Conservation (phyloP, 2,329 filamentous ascomycete genomes). For the Chrysoporthe puriensis region DNA sequence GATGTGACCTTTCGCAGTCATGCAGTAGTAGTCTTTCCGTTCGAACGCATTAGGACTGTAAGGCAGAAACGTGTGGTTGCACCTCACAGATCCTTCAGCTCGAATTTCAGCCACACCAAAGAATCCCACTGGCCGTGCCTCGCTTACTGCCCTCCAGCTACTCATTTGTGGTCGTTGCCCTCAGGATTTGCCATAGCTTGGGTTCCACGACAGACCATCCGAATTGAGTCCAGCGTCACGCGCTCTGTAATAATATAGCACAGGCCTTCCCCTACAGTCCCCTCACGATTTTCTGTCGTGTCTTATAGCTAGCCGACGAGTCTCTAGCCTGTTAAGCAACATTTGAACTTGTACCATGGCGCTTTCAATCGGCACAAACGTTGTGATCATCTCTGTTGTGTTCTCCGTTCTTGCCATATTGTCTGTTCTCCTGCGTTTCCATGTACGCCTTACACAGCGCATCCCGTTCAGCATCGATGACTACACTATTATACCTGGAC, state of each 20-base stretch:
- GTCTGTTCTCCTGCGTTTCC: neutral
- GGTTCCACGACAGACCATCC: too few species aligned
- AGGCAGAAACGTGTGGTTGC: too few species aligned
- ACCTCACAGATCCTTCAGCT: neutral
- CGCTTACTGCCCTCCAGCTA: too few species aligned
- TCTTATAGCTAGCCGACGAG: neutral
- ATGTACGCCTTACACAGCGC: neutral
- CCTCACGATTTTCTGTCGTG: too few species aligned
- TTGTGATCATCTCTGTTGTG: constrained; percentile 6
- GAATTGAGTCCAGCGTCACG: too few species aligned
- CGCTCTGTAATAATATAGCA: too few species aligned
- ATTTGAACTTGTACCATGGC: constrained; percentile 4
- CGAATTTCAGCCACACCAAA: neutral
- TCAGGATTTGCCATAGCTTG: too few species aligned
- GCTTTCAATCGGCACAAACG: constrained; percentile 3
- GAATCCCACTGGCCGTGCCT: neutral
- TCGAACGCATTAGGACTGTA: too few species aligned
- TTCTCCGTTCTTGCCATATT: constrained; percentile 2
- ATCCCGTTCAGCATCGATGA: neutral
- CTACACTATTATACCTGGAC: neutral
- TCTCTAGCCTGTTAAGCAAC: neutral
- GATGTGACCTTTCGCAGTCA: too few species aligned
- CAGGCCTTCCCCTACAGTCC: too few species aligned
- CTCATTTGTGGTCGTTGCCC: too few species aligned
- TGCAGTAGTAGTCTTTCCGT: too few species aligned